Base-by-base conservation (phyloP, 176 grass and related monocot genomes). In the Lolium multiflorum region DNA sequence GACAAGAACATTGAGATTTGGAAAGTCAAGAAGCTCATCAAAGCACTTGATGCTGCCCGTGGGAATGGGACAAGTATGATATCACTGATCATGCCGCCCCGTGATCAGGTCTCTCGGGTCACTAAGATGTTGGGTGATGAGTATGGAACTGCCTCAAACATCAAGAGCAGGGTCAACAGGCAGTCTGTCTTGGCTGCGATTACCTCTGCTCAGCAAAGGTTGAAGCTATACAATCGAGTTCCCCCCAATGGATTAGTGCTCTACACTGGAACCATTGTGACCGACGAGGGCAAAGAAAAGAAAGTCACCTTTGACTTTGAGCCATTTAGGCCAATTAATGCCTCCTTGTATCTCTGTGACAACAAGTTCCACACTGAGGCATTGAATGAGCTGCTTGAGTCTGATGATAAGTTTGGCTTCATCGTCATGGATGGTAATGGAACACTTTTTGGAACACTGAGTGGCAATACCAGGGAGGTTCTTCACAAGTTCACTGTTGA, bases 11-110 rank as follows among this genome's bases (percentile, higher is more conserved):
- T 89, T 80, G 87, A 89, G 87, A 89, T 84, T 11, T 89, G 81
- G 81, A 84, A 89, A 59, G 56, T 85, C 20, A 84, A 84, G 82
- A 89, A 84, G 57, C 41, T 84, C n/a, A 89, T 84, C 22, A 89
- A 84, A 78, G 81, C 55, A 44, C 82, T 89, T 38, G 82, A 89
- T 66, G 46, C 81, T 57, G 87, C 82, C 2, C 76, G 82, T 64
- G 87, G 87, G 5, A 89, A 89, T 66, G 87, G 87, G 16, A 89
- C 87, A 43, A 89, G 87, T 76, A 89, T 89, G 87, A 89, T 89
- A 14, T 89, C 87, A 6, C 46, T 84, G 46, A 84, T 80, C 64
- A 89, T 84, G 82, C 87, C 82, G 4, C 87, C 87, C 21, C 87
- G 87, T 47, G 87, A 89, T 81, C 87, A 89, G 57, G 77, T 89